These are phyloP conservation scores for Parmales sp. DNA, from an alignment of 108 stramenopile species.

Conservation along the genomic window DNA sequence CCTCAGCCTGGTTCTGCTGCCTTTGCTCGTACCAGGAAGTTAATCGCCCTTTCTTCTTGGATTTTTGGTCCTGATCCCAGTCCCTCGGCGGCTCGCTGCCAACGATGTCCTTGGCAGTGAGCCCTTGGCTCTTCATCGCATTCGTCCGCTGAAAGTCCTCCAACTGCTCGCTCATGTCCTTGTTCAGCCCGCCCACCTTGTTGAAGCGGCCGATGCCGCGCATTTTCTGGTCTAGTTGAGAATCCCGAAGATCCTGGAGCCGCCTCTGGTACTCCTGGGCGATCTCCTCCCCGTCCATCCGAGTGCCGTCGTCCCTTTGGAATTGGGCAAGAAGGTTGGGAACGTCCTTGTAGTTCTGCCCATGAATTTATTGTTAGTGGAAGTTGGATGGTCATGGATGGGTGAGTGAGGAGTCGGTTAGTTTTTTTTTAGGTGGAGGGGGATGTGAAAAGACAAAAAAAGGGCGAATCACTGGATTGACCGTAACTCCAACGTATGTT, in stretches of 20 bases:
- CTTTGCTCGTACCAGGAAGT: conserved; percentile 66
- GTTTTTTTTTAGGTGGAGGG: background rate
- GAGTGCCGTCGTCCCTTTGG: conserved; percentile 15
- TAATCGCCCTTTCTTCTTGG: conserved; percentile 22
- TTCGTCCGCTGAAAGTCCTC: conserved; percentile 28
- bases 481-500: too few species aligned
- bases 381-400: background rate
- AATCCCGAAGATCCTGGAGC: conserved; percentile 36
- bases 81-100: conserved; percentile 41
- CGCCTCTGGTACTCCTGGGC: conserved; percentile 72
- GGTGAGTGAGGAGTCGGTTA: background rate
- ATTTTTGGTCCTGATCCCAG: conserved; percentile 17
- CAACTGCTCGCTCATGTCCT: background rate
- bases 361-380: background rate
- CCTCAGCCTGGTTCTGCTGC: conserved; percentile 67
- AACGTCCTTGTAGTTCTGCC: conserved; percentile 44
- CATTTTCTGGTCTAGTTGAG: conserved; percentile 32
- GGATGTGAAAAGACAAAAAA: background rate
- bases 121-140: background rate
- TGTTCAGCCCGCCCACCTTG: conserved; percentile 49
- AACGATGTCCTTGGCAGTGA: conserved; percentile 73
- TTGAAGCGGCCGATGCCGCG: conserved; percentile 55
- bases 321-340: conserved; percentile 58
- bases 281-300: conserved; percentile 77
- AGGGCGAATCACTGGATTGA: too few species aligned